These are phyloP conservation scores for Dactylonectria estremocensis DNA, from an alignment of 2,329 filamentous ascomycete species.

Conservation along the genomic window DNA sequence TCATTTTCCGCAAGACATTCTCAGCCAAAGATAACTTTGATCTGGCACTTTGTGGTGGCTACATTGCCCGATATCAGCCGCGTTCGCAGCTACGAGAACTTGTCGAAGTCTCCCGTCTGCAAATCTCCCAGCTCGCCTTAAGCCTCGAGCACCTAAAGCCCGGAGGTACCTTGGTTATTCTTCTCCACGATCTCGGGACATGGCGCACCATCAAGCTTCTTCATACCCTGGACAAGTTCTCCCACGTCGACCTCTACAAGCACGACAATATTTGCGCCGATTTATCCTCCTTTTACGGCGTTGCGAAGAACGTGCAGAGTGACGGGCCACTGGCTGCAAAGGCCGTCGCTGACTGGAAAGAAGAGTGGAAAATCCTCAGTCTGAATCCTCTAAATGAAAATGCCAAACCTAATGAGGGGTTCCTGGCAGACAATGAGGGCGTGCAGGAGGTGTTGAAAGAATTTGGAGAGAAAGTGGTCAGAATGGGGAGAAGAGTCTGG, in stretches of 20 bases:
- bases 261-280: conserved; percentile 58
- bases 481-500: conserved; percentile 33
- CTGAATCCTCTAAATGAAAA: conserved; percentile 52
- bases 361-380: conserved; percentile 56
- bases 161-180: conserved; percentile 66
- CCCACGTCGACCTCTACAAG: conserved; percentile 59
- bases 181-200: conserved; percentile 64
- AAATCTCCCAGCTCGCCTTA: conserved; percentile 58
- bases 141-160: conserved; percentile 61
- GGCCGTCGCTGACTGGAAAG: conserved; percentile 59
- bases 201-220: conserved; percentile 57
- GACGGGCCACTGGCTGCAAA: conserved; percentile 48
- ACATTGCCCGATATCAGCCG: conserved; percentile 59
- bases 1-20: conserved; percentile 31
- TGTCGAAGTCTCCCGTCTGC: conserved; percentile 56
- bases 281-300: conserved; percentile 67
- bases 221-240: conserved; percentile 58
- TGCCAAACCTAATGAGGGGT: conserved; percentile 7
- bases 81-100: conserved; percentile 51
- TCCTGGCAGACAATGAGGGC: not conserved
- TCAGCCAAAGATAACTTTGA: conserved; percentile 50
- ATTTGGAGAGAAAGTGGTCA: conserved; percentile 33
- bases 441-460: not conserved
- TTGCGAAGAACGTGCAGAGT: conserved; percentile 61
- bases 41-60: conserved; percentile 64